Percentiles rank a stretch among this genome's conserved stretches.
Conservation (phyloP, 129 eudicot genomes). For the Escallonia herrerae region DNA sequence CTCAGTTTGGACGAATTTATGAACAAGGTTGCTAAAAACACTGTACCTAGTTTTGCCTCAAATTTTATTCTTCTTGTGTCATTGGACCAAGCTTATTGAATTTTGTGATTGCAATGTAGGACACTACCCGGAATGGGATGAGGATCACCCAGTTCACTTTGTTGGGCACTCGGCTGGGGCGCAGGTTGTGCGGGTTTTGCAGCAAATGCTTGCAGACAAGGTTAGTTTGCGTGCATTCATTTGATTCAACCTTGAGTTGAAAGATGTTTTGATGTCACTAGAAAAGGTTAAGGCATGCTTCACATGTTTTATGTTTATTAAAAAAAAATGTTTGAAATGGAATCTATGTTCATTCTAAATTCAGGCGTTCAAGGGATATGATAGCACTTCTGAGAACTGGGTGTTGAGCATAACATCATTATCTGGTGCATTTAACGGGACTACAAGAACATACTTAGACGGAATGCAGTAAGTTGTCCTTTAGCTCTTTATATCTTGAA, state of each 20-base stretch:
- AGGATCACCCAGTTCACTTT: slow-evolving; percentile 92
- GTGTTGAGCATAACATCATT: slow-evolving; percentile 77
- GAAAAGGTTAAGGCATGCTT: too few species aligned
- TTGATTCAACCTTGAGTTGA: too few species aligned
- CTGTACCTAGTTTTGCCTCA: not conserved
- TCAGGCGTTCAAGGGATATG: slow-evolving; percentile 82
- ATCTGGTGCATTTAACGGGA: slow-evolving; percentile 95
- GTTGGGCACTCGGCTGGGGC: slow-evolving; percentile 99
- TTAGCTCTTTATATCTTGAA: slow-evolving; percentile 4
- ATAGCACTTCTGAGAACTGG: slow-evolving; percentile 76
- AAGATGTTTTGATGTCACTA: too few species aligned
- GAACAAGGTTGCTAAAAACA: slow-evolving; percentile 8
- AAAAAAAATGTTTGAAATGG: too few species aligned
- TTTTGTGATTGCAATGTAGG: slow-evolving; percentile 35
- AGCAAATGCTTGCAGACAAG: slow-evolving; percentile 96
- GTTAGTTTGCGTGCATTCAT: slow-evolving; percentile 23
- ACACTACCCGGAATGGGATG: slow-evolving; percentile 91
- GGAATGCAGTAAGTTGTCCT: slow-evolving; percentile 82
- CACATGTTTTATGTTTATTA: too few species aligned
- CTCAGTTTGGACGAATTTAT: slow-evolving; percentile 51
- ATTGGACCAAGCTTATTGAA: not conserved
- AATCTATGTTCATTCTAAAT: not conserved
- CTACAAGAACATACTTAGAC: slow-evolving; percentile 84
- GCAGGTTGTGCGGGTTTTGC: slow-evolving; percentile 78
- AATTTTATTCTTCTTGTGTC: not conserved